Conservation (phyloP, 2,329 filamentous ascomycete species). For the Chaetomium olivaceum region DNA sequence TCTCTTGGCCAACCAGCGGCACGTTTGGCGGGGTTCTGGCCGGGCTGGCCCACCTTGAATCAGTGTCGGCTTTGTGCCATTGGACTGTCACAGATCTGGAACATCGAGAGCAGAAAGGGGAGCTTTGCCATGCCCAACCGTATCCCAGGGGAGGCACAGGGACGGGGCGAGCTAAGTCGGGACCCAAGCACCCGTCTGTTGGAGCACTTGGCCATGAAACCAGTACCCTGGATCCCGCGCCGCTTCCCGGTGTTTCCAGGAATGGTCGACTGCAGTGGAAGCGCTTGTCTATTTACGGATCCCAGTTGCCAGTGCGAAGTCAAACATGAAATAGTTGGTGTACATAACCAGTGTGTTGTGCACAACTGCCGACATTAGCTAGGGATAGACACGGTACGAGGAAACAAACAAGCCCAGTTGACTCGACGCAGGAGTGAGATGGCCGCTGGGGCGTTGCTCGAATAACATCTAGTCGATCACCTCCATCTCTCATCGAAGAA, state of each 20-base stretch:
- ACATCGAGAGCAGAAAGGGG: constrained; percentile 15
- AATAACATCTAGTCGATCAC: not conserved
- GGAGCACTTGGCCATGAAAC: not conserved
- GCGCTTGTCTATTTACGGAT: not conserved
- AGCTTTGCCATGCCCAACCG: constrained; percentile 6
- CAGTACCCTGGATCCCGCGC: not conserved
- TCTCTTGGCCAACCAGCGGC: constrained; percentile 25
- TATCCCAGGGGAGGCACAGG: constrained; percentile 7
- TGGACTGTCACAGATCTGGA: constrained; percentile 29
- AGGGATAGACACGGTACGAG: too few relatives aligned
- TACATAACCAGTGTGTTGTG: not conserved
- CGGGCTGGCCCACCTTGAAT: constrained; percentile 14
- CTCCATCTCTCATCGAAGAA: not conserved
- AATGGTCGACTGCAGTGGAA: not conserved
- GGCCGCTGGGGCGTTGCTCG: not conserved
- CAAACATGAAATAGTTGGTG: too few relatives aligned
- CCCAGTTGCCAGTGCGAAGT: not conserved
- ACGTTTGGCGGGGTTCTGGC: constrained; percentile 24
- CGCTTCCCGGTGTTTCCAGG: not conserved
- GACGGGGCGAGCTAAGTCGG: not conserved
- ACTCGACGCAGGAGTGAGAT: not conserved
- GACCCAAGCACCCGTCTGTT: not conserved
- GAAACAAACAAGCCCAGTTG: not conserved
- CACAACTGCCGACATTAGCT: not conserved
- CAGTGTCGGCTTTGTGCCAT: constrained; percentile 18